Percentiles rank a stretch among this genome's conserved stretches.
Conservation (phyloP, 805 yeast genomes). For the Candida sphagnicola region DNA sequence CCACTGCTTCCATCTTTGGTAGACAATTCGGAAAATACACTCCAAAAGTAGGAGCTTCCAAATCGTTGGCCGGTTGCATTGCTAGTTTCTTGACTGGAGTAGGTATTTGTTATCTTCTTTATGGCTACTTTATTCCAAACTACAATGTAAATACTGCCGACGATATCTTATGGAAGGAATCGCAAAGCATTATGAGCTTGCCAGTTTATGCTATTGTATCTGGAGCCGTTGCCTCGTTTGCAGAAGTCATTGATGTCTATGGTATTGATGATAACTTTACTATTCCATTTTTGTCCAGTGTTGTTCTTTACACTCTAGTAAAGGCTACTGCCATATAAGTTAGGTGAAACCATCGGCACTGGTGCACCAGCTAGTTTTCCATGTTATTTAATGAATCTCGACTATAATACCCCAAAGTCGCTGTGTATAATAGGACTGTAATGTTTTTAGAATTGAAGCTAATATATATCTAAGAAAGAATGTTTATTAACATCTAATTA, state of each 20-base stretch:
- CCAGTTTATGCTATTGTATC: slow-evolving; percentile 52
- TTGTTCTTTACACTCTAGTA: slow-evolving; percentile 52
- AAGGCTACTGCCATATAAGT: slow-evolving; percentile 1
- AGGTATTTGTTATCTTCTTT: slow-evolving; percentile 59
- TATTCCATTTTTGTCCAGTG: slow-evolving; percentile 82
- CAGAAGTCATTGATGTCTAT: slow-evolving; percentile 78
- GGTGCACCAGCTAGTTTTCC: no score
- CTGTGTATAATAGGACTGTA: not conserved
- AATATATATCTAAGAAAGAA: no score
- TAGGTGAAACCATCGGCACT: no score
- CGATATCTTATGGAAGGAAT: slow-evolving; percentile 63
- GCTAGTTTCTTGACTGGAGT: slow-evolving; percentile 83
- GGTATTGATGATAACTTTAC: slow-evolving; percentile 91
- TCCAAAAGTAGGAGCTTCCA: slow-evolving; percentile 67
- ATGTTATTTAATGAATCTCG: not conserved
- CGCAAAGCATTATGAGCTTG: slow-evolving; percentile 54
- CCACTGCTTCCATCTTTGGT: slow-evolving; percentile 94
- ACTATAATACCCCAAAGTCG: not conserved
- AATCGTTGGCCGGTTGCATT: slow-evolving; percentile 84
- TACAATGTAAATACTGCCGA: slow-evolving; percentile 54
- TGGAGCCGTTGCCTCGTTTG: slow-evolving; percentile 80
- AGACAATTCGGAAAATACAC: slow-evolving; percentile 81
- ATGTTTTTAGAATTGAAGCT: not conserved
- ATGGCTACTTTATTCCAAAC: slow-evolving; percentile 68
- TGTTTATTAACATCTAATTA: no score